Evolutionary conservation across 768 basidiomycete genomes (phyloP).

Genomic region (Amyloporia xantha): DNA sequence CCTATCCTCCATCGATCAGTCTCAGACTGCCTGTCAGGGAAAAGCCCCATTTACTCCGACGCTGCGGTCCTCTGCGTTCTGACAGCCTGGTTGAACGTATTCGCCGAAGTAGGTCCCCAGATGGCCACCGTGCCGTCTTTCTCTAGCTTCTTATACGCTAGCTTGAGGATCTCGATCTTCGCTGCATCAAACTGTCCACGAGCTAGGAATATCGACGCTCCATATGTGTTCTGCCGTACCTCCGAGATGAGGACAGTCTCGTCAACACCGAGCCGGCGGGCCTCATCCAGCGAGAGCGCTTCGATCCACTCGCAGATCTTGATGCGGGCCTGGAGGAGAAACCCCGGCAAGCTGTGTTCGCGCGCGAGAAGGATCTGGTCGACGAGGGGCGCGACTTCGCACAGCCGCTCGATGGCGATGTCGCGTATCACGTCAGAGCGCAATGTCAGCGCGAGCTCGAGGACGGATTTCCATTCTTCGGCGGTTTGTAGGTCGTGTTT

Average conservation of each 20-base stretch:
- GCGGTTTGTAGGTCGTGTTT: no score
- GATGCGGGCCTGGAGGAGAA: constrained; percentile 48
- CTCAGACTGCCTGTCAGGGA: no score
- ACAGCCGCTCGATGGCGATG: constrained; percentile 38
- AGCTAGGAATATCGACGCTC: constrained; percentile 27
- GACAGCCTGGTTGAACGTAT: no score
- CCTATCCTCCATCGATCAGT: no score
- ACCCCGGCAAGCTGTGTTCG: constrained; percentile 37
- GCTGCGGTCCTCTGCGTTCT: no score
- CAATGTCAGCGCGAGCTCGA: constrained; percentile 51
- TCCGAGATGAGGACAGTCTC: constrained; percentile 46
- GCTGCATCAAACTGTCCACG: constrained; percentile 22
- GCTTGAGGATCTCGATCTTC: constrained; percentile 19
- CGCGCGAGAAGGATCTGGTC: constrained; percentile 50
- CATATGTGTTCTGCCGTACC: constrained; percentile 42
- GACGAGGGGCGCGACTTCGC: constrained; percentile 39
- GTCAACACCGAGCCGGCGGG: constrained; percentile 46
- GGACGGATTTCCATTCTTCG: constrained; percentile 50
- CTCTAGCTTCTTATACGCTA: no score
- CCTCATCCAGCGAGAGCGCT: constrained; percentile 49
- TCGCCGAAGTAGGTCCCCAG: no score
- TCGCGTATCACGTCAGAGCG: constrained; percentile 47
- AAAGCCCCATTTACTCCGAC: no score
- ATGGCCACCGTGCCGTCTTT: no score
- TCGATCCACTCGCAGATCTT: constrained; percentile 44